A percentile compares a stretch with the other conserved stretches of the same genome.
Evolutionary conservation across 1,284 basidiomycete genomes (phyloP).

Genomic region (Rhizopogon parksii): DNA sequence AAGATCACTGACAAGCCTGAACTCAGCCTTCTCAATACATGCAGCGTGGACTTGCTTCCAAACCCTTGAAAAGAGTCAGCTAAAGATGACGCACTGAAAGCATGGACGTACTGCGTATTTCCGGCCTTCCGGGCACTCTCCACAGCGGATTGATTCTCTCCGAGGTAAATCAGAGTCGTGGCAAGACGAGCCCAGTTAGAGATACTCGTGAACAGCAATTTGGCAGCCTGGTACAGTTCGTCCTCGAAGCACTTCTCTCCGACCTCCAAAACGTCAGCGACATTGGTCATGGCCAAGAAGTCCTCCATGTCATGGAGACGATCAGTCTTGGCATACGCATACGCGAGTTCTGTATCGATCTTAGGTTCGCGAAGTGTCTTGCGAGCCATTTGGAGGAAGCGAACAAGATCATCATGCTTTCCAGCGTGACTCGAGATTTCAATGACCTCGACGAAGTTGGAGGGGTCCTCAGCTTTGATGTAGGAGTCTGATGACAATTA

Average conservation of each 20-base stretch:
- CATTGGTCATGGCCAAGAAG: slow-evolving; percentile 98
- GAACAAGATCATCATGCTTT: slow-evolving; percentile 97
- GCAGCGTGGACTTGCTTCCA: slow-evolving; percentile 99
- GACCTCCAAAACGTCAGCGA: slow-evolving; percentile 92
- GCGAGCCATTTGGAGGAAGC: slow-evolving; percentile 99
- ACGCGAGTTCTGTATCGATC: slow-evolving; percentile 96
- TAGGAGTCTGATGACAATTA: slow-evolving; percentile 73
- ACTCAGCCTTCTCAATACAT: slow-evolving; percentile 95
- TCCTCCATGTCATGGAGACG: slow-evolving; percentile 99
- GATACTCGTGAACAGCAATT: slow-evolving; percentile 92
- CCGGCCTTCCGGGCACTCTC: slow-evolving; percentile 98
- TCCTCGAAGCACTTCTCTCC: slow-evolving; percentile 99
- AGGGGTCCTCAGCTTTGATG: slow-evolving; percentile 96
- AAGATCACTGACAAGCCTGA: slow-evolving; percentile 61
- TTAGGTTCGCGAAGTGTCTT: slow-evolving; percentile 95
- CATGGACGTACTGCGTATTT: slow-evolving; percentile 79
- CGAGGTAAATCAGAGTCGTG: slow-evolving; percentile 97
- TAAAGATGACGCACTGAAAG: not conserved
- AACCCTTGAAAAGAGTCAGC: slow-evolving; percentile 49
- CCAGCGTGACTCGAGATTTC: slow-evolving; percentile 95
- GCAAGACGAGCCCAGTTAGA: slow-evolving; percentile 98
- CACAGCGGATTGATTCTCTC: slow-evolving; percentile 96
- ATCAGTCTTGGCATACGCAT: slow-evolving; percentile 96
- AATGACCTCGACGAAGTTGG: slow-evolving; percentile 94
- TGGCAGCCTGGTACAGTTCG: slow-evolving; percentile 95